Evolutionary conservation across 225 moss, liverwort and hornwort genomes (phyloP).

Genomic region (Rhytidiadelphus loreus): DNA sequence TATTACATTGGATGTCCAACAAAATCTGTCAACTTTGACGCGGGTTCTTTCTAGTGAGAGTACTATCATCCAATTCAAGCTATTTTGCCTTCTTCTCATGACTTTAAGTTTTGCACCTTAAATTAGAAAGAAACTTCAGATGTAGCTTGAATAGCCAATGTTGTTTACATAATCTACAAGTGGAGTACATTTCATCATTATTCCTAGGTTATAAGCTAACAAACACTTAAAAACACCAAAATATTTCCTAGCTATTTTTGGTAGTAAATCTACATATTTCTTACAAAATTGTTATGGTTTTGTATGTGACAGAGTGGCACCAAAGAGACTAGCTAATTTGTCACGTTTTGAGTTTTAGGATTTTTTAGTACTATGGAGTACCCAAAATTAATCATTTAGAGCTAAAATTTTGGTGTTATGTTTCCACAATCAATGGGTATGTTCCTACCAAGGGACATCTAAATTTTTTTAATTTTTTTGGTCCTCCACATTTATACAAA

Average conservation of each 20-base stretch:
- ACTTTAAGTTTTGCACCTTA: background rate
- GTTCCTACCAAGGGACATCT: too few species aligned
- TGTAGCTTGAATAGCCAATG: background rate
- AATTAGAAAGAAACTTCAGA: background rate
- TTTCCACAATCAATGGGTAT: too few species aligned
- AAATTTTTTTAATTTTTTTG: too few species aligned
- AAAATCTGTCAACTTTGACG: too few species aligned
- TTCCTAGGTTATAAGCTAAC: background rate
- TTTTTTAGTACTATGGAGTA: too few species aligned
- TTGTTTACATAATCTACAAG: background rate
- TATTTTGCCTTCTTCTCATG: background rate
- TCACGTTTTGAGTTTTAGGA: too few species aligned
- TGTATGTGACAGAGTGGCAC: accelerated
- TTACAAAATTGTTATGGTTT: background rate
- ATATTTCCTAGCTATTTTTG: background rate
- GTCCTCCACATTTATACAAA: too few species aligned
- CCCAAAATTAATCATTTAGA: too few species aligned
- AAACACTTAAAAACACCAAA: background rate
- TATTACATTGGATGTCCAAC: too few species aligned
- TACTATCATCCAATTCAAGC: background rate
- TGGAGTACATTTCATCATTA: background rate
- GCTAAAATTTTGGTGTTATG: too few species aligned
- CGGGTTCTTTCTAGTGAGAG: too few species aligned
- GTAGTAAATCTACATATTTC: background rate
- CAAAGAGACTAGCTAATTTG: background rate